These are phyloP conservation scores for Hyphopichia homilentoma DNA, from an alignment of 805 yeast species.

Conservation along the genomic window DNA sequence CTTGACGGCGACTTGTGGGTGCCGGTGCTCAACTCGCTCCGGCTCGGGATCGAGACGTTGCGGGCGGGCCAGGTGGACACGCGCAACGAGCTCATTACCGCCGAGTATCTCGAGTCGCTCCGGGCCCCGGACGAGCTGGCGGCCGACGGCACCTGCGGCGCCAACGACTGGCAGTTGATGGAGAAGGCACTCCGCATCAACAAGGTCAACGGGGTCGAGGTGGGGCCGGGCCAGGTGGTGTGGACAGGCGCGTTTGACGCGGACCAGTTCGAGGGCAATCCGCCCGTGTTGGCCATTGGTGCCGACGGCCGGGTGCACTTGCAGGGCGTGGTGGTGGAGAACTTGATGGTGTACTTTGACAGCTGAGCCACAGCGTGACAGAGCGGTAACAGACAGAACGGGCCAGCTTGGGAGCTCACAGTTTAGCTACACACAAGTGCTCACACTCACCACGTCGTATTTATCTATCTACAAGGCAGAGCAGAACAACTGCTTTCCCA, in stretches of 20 bases:
- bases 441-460: too few species aligned
- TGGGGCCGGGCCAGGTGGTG: slow-evolving; percentile 16
- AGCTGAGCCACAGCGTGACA: too few species aligned
- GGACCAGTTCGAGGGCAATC: slow-evolving; percentile 2
- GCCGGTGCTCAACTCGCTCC: slow-evolving; percentile 37
- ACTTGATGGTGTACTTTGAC: slow-evolving; percentile 23
- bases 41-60: slow-evolving; percentile 46
- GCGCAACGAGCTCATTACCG: slow-evolving; percentile 27
- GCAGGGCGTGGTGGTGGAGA: slow-evolving; percentile 27
- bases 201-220: slow-evolving; percentile 30
- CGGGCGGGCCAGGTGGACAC: slow-evolving; percentile 37
- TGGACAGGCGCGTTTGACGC: slow-evolving; percentile 28
- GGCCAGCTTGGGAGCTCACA: too few species aligned
- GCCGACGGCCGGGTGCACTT: slow-evolving; percentile 20
- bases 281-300: slow-evolving; percentile 14
- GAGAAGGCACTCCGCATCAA: slow-evolving; percentile 20
- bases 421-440: too few species aligned
- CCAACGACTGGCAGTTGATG: slow-evolving; percentile 4
- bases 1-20: slow-evolving; percentile 33
- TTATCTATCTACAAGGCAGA: too few species aligned
- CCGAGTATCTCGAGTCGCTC: slow-evolving; percentile 16
- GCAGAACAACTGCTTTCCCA: too few species aligned
- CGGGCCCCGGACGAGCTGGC: slow-evolving; percentile 6
- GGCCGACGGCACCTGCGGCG: slow-evolving; percentile 1
- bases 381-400: too few species aligned